Evolutionary conservation across 2,329 filamentous ascomycete species (phyloP).

Genomic region (Trichoderma arundinaceum): DNA sequence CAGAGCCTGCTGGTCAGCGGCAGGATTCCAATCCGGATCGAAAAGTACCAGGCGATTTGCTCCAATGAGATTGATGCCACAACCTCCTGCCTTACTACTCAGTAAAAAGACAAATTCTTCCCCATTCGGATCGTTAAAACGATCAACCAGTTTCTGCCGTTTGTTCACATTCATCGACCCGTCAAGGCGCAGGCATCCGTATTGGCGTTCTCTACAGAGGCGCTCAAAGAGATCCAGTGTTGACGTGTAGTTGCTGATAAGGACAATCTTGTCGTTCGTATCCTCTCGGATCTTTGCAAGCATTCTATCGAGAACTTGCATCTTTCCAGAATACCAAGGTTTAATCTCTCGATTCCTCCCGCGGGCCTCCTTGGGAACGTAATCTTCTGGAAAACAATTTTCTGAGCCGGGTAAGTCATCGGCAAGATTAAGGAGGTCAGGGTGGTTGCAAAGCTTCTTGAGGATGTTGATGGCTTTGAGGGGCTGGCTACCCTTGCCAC

Average conservation of each 20-base stretch:
- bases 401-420: conserved; percentile 89
- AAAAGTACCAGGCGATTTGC: conserved; percentile 95
- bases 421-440: conserved; percentile 83
- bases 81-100: conserved; percentile 94
- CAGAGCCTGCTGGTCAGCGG: conserved; percentile 94
- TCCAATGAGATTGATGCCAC: conserved; percentile 93
- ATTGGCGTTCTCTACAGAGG: conserved; percentile 82
- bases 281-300: conserved; percentile 92
- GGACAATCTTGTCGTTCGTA: conserved; percentile 98
- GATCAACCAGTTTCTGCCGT: conserved; percentile 94
- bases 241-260: conserved; percentile 98
- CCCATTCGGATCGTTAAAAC: conserved; percentile 92
- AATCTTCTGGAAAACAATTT: conserved; percentile 80
- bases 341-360: conserved; percentile 92
- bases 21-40: conserved; percentile 97
- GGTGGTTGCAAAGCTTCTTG: conserved; percentile 98
- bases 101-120: conserved; percentile 94
- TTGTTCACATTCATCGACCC: conserved; percentile 98
- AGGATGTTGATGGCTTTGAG: conserved; percentile 95
- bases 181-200: conserved; percentile 87
- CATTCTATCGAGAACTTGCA: conserved; percentile 98
- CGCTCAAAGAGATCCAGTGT: conserved; percentile 94
- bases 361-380: conserved; percentile 82
- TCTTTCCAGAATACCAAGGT: conserved; percentile 96
- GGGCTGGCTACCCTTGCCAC: conserved; percentile 93